phyloP scores from a whole-genome alignment of 2,329 filamentous ascomycete genomes.

The Westerdykella aurantiaca region DNA sequence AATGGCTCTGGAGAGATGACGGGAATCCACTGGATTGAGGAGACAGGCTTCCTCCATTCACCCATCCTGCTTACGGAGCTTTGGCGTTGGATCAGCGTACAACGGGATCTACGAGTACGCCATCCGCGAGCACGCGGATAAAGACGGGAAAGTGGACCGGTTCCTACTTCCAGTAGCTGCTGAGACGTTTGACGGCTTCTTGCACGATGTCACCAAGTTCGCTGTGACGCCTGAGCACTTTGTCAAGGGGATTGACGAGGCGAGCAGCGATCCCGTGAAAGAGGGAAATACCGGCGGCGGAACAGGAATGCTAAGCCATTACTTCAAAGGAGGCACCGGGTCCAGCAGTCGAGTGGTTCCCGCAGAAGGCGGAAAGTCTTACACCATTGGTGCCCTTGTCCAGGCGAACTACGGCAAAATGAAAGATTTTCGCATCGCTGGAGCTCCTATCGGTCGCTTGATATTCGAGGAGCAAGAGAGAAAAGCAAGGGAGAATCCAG shows the following conservation, averaged over 20 bases:
- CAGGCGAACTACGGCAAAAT: slow-evolving; percentile 61
- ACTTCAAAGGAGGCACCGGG: slow-evolving; percentile 63
- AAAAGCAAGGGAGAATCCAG: slow-evolving; percentile 27
- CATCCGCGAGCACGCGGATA: slow-evolving; percentile 42
- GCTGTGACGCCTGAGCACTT: slow-evolving; percentile 52
- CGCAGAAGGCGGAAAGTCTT: slow-evolving; percentile 34
- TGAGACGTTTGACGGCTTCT: slow-evolving; percentile 59
- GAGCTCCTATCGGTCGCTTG: slow-evolving; percentile 57
- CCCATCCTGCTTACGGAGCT: slow-evolving; percentile 56
- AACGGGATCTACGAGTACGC: slow-evolving; percentile 55
- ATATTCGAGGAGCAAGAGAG: slow-evolving; percentile 45
- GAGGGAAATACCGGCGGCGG: slow-evolving; percentile 63
- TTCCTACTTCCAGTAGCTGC: slow-evolving; percentile 54
- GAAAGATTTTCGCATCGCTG: slow-evolving; percentile 53
- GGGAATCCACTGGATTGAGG: slow-evolving; percentile 56
- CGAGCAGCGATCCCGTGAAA: slow-evolving; percentile 46
- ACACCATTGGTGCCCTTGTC: slow-evolving; percentile 57
- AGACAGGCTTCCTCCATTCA: slow-evolving; percentile 54
- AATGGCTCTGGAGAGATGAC: slow-evolving; percentile 61
- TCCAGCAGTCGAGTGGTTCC: slow-evolving; percentile 53
- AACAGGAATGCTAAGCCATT: slow-evolving; percentile 62
- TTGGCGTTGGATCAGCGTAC: slow-evolving; percentile 54
- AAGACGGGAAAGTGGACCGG: slow-evolving; percentile 44
- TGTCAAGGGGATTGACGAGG: slow-evolving; percentile 49
- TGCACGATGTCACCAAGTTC: slow-evolving; percentile 55